Evolutionary conservation across 2,329 filamentous ascomycete species (phyloP), one percentile per base, ranked within the genome.

Genomic region (Arthrocladium fulminans): DNA sequence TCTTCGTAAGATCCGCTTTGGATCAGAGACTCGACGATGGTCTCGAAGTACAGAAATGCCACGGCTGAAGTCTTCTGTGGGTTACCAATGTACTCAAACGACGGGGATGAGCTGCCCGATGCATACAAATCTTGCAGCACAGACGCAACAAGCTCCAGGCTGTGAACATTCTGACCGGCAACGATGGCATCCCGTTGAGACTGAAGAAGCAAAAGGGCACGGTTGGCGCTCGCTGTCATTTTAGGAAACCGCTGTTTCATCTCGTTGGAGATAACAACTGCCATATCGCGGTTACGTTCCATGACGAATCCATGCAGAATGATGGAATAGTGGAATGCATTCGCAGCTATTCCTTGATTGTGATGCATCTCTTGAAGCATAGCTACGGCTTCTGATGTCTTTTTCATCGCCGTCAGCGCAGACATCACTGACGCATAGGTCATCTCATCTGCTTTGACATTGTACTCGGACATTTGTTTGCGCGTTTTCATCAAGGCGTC

Each of bases 381-480:
- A 40, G 71, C 71, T 49, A 70, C 73, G 2, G 81, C 81, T 41
- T 73, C 69, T 52, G 74, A 67, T 5, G 79, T 73, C 53, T 75
- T 72, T 44, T 72, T 69, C 40, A 73, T 63, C 49, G 75, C 65
- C 7, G 71, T 67, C 42, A 84, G 63, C 23, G 71, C 70, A 47
- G 77, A 73, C 72, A 85, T 81, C 34, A 84, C 62, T 42, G 79
- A 75, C 39, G 72, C 73, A 59, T 81, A 83, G 1, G 81, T 82
- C 61, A 74, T 71, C 2, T 63, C 66, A 58, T 84, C 74, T 8
- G 74, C 68, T 24, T 66, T 63, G 25, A 84, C 65, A 0, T 69
- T 64, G 34, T 69, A 63, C 3, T 68, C 60, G 40, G 72, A 64
- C 77, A 85, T 84, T 47, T 69, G 68, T 24, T 67, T 64, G 54